These are phyloP conservation scores for Lipomyces yarrowii DNA, from an alignment of 1,139 yeast species.

Conservation along the genomic window DNA sequence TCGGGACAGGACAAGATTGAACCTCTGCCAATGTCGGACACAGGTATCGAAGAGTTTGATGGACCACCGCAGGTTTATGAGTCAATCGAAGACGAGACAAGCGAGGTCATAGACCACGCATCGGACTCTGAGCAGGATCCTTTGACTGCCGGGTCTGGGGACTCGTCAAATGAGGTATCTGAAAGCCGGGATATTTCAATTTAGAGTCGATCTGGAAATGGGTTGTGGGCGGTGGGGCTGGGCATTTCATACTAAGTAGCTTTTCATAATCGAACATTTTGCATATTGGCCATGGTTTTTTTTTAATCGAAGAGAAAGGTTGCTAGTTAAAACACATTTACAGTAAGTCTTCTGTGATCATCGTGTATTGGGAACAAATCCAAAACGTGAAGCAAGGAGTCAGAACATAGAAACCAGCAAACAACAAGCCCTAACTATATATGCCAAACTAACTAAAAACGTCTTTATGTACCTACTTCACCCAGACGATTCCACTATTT, in stretches of 20 bases:
- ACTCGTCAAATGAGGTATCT: not conserved
- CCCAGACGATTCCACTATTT: slow-evolving; percentile 3
- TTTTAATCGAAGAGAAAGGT: not conserved
- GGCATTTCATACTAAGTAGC: not conserved
- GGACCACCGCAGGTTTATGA: not conserved
- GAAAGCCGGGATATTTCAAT: not conserved
- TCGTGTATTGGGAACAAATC: not conserved
- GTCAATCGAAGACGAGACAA: not conserved
- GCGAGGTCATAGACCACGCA: not conserved
- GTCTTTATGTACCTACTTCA: not conserved
- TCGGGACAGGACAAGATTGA: not conserved
- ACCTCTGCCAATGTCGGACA: not conserved
- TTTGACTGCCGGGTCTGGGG: not conserved
- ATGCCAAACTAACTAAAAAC: not conserved
- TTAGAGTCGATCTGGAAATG: not conserved
- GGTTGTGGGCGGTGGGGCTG: not conserved
- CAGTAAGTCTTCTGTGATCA: not conserved
- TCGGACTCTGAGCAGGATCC: not conserved
- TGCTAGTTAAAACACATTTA: not conserved
- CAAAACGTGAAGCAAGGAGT: not conserved
- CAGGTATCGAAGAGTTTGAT: not conserved
- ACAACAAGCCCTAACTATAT: not conserved
- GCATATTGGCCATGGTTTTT: not conserved
- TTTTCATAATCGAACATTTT: not conserved
- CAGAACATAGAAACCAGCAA: not conserved